Percentiles rank a stretch among this genome's conserved stretches.
Conservation (phyloP, 352 stramenopile species). For the Globisporangium viniferum region DNA sequence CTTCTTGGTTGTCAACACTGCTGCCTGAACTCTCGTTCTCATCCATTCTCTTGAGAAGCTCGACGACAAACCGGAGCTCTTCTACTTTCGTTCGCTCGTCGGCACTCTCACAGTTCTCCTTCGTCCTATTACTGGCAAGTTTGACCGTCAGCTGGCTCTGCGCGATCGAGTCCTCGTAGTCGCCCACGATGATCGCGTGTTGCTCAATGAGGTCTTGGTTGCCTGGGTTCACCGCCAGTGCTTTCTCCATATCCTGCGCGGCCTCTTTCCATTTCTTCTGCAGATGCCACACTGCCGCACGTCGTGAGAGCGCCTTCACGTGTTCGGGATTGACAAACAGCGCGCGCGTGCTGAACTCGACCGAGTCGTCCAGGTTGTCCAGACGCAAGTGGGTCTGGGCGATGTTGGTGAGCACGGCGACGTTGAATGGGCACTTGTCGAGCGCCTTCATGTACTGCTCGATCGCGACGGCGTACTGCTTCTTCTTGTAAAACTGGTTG, state of each 20-base stretch:
- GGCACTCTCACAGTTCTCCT: not conserved
- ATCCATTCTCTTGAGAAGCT: slow-evolving; percentile 50
- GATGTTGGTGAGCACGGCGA: slow-evolving; percentile 68
- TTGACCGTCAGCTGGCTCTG: slow-evolving; percentile 30
- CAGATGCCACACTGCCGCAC: slow-evolving; percentile 45
- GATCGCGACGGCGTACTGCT: slow-evolving; percentile 53
- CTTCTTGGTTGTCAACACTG: not conserved
- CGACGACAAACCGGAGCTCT: slow-evolving; percentile 45
- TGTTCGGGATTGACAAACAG: slow-evolving; percentile 53
- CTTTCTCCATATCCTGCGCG: slow-evolving; percentile 50
- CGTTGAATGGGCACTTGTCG: slow-evolving; percentile 48
- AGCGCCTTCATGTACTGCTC: slow-evolving; percentile 71
- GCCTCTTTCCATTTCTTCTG: slow-evolving; percentile 49
- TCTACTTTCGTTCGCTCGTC: slow-evolving; percentile 15
- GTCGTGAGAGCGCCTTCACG: slow-evolving; percentile 71
- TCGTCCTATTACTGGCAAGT: not conserved
- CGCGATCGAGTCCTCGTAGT: slow-evolving; percentile 56
- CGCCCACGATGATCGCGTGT: slow-evolving; percentile 66
- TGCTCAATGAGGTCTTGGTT: slow-evolving; percentile 70
- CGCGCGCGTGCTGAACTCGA: slow-evolving; percentile 70
- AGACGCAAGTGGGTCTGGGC: slow-evolving; percentile 58
- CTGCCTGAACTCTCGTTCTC: slow-evolving; percentile 14
- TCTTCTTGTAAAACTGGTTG: slow-evolving; percentile 60
- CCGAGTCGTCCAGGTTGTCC: slow-evolving; percentile 44
- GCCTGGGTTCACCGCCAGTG: slow-evolving; percentile 34